Conservation (phyloP, 495 filamentous ascomycete species). For the Letharia lupina region DNA sequence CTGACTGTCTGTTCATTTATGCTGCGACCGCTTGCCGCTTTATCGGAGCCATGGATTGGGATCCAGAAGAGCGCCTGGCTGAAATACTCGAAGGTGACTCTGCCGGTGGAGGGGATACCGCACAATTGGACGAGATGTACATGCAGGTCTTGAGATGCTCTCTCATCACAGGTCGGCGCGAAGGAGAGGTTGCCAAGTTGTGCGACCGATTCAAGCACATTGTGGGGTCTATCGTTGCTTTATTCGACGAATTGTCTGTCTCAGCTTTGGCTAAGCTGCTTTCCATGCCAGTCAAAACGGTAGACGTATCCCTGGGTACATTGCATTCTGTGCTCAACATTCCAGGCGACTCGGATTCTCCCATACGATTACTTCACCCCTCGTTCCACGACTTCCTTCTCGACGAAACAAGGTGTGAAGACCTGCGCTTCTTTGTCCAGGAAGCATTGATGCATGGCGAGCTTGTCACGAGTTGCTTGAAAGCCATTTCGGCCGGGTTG, state of each 20-base stretch:
- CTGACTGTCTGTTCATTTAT: constrained; percentile 40
- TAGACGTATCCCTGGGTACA: not conserved
- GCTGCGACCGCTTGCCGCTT: constrained; percentile 38
- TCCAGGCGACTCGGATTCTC: constrained; percentile 7
- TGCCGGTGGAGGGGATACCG: not conserved
- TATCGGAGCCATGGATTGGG: constrained; percentile 14
- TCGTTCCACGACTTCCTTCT: constrained; percentile 46
- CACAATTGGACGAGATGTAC: constrained; percentile 13
- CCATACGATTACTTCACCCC: constrained; percentile 33
- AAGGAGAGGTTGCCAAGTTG: not conserved
- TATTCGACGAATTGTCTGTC: constrained; percentile 7
- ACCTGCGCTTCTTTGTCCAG: constrained; percentile 32
- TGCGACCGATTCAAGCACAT: constrained; percentile 10
- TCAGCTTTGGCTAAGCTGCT: constrained; percentile 4
- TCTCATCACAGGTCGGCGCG: not conserved
- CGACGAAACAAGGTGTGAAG: constrained; percentile 26
- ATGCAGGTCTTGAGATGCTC: constrained; percentile 3
- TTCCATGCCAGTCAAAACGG: not conserved
- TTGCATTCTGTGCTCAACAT: constrained; percentile 20
- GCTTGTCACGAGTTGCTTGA: constrained; percentile 30
- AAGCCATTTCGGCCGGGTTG: constrained; percentile 29
- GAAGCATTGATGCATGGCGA: constrained; percentile 28
- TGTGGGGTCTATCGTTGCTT: constrained; percentile 14
- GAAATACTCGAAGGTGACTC: not conserved
- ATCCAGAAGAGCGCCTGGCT: constrained; percentile 6